phyloP scores from a whole-genome alignment of 345 rosid species.

The Syzygium aqueum region DNA sequence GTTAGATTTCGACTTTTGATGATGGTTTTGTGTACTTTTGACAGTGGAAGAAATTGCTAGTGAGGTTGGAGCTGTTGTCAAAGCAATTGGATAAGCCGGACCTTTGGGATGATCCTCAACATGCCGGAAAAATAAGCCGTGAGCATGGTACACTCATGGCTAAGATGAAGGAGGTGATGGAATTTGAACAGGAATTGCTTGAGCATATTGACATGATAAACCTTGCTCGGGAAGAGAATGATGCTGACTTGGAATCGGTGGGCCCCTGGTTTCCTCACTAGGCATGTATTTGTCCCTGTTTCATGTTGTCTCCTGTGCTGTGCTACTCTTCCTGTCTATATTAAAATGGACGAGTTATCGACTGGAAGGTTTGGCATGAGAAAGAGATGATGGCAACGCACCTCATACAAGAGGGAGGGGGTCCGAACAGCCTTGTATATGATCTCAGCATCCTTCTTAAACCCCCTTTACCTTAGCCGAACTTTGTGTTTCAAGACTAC shows the following conservation, averaged over 20 bases:
- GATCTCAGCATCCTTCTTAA: too few species aligned
- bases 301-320: background rate
- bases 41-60: slow-evolving; percentile 77
- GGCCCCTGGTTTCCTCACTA: slow-evolving; percentile 52
- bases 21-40: slow-evolving; percentile 6
- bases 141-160: slow-evolving; percentile 75
- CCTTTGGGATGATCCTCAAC: slow-evolving; percentile 84
- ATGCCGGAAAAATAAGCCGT: slow-evolving; percentile 81
- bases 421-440: too few species aligned
- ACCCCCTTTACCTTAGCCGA: background rate
- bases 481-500: background rate
- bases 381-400: too few species aligned
- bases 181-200: slow-evolving; percentile 70
- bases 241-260: slow-evolving; percentile 89
- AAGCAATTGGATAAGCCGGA: slow-evolving; percentile 59
- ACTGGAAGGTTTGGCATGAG: background rate
- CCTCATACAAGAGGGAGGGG: too few species aligned
- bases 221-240: slow-evolving; percentile 85
- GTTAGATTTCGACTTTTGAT: background rate
- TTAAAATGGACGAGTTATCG: background rate
- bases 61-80: slow-evolving; percentile 55
- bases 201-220: slow-evolving; percentile 95
- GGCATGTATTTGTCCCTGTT: slow-evolving; percentile 41
- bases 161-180: slow-evolving; percentile 65
- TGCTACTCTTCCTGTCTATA: background rate